Evolutionary conservation across 495 filamentous ascomycete species (phyloP), one percentile per base, ranked within the genome.

Genomic region (Pseudoneurospora amorphoporcata): DNA sequence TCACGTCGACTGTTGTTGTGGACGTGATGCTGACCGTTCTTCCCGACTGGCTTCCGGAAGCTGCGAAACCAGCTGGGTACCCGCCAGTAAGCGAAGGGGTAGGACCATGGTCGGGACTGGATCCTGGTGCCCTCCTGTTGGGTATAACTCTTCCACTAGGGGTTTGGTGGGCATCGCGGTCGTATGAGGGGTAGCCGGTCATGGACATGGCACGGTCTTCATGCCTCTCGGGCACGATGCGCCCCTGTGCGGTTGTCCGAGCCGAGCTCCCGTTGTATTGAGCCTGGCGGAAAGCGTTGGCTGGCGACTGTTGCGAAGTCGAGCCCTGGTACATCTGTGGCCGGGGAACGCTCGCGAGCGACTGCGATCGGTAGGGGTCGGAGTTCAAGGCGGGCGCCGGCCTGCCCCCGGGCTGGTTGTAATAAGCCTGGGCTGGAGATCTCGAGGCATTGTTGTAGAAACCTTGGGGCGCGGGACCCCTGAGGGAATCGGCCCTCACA

Each of bases 141-240:
- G 87, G 96, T 76, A 99, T 97, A 0, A 96, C 86, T 71, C 96
- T 87, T 69, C 96, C 96, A 75, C 92, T 97, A 87, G 92, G 92
- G 29, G 94, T 97, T 77, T 97, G 95, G 71, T 90, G 86, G 72
- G 91, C 85, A 72, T 98, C 93, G 68, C 88, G 86, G 73, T 95
- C 92, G 73, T 89, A 82, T 17, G 83, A 80, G 32, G 90, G 86
- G 79, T 97, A 97, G 3, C 91, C 91, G 17, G 90, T 94, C 89
- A 99, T 90, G 38, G 95, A 97, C 95, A 98, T 98, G 69, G 95
- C 89, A 69, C 96, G 88, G 78, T 98, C 94, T 77, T 98, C 90
- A 77, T 95, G 91, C 68, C 94, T 88, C 75, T 97, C 94, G 8
- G 96, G 96, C 1, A 99, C 93, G 37, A 93, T 82, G 69, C 96